Evolutionary conservation across 2,329 filamentous ascomycete genomes (phyloP).

Genomic region (Alternaria incomplexa): DNA sequence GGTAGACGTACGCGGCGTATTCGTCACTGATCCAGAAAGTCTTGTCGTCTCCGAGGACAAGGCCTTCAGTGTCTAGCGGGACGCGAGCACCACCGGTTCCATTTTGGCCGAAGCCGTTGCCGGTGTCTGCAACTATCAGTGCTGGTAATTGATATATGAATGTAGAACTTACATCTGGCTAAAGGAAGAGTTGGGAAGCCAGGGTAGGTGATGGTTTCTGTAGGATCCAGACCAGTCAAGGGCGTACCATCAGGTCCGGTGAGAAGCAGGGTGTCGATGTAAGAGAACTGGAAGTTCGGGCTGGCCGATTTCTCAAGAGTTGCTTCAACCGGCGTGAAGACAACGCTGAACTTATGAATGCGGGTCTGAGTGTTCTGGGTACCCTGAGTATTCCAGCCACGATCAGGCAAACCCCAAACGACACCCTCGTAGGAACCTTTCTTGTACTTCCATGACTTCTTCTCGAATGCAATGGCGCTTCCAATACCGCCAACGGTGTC

Average conservation of each 20-base stretch:
- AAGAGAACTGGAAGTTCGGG: slow-evolving; percentile 67
- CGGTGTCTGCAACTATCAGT: slow-evolving; percentile 50
- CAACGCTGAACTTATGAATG: slow-evolving; percentile 70
- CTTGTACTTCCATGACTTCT: slow-evolving; percentile 61
- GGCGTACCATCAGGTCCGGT: slow-evolving; percentile 67
- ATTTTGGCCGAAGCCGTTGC: slow-evolving; percentile 70
- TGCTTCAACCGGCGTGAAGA: slow-evolving; percentile 62
- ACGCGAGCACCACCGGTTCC: slow-evolving; percentile 67
- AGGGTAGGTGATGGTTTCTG: slow-evolving; percentile 52
- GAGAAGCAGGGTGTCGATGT: slow-evolving; percentile 70
- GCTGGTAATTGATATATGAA: too few species aligned
- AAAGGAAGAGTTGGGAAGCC: slow-evolving; percentile 68
- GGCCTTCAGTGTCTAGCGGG: slow-evolving; percentile 69
- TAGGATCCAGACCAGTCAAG: slow-evolving; percentile 52
- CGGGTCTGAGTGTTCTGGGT: slow-evolving; percentile 72
- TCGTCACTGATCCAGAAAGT: slow-evolving; percentile 71
- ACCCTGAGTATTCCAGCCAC: slow-evolving; percentile 75
- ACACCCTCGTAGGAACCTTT: slow-evolving; percentile 63
- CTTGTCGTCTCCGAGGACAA: slow-evolving; percentile 65
- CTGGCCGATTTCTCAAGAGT: slow-evolving; percentile 60
- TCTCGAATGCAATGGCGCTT: slow-evolving; percentile 68
- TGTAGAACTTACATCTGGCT: slow-evolving; percentile 56
- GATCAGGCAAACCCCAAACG: slow-evolving; percentile 69
- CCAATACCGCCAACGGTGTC: slow-evolving; percentile 74
- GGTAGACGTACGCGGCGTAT: slow-evolving; percentile 71